Evolutionary conservation across 345 rosid species (phyloP), one percentile per base, ranked within the genome.

Genomic region (Viola odorata): DNA sequence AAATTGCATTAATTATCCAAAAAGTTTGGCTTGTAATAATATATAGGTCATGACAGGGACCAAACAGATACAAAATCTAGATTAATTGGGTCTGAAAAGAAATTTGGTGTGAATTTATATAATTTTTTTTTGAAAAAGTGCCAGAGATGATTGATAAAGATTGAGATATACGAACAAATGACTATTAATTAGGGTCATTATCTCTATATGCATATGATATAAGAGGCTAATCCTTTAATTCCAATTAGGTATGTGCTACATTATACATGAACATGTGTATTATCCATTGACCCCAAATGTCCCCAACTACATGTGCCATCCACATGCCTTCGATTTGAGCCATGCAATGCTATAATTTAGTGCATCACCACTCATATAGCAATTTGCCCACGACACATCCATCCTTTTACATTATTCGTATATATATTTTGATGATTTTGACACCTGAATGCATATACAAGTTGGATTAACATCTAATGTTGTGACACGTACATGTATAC

Each of bases 241-340:
- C 36, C 36, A 58, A 61, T 64, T 61, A 73, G 78, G 68, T 67
- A 32, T 17, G 53, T 58, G 78, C 51, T 48, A 6, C 41, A 67
- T 2, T 40, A 50, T 60, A 56, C 12, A 57, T 53, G 56, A 63
- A 69, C 75, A 69, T 37, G 53, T 7, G 58, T 51, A n/a, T 36
- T 55, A 50, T 55, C 57, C 55, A 10, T 6, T 47, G 69, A 51
- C 72, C 77, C 73, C 54, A 4, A 69, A 45, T 64, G 72, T 70
- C 53, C 61, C 71, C 66, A 56, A 60, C 62, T 48, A 63, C 62
- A 37, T 51, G 58, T 39, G 13, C 36, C 49, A 9, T 11, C 60
- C 78, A 73, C 81, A 73, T 67, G 73, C n/a, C n/a, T 0, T 62
- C 50, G 54, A 64, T 56, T 58, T 55, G 39, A 64, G 53, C 76